A percentile compares a stretch with the other conserved stretches of the same genome.
Evolutionary conservation across 306 rosid genomes (phyloP).

Genomic region (Echinosophora koreensis): DNA sequence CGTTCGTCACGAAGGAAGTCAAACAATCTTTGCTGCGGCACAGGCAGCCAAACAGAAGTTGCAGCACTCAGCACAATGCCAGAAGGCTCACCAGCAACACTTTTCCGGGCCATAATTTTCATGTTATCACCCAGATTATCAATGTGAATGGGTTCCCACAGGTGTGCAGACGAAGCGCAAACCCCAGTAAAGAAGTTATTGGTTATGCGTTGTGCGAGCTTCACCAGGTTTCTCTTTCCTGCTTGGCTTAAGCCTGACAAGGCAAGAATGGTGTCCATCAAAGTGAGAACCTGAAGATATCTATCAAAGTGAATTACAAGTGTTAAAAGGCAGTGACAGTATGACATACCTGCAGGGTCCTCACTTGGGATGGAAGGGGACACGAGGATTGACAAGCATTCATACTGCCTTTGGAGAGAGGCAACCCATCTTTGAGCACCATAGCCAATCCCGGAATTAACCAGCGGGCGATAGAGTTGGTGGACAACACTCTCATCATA

Average conservation of each 20-base stretch:
- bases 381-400: constrained; percentile 62
- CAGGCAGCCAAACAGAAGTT: constrained; percentile 81
- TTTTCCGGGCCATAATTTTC: constrained; percentile 67
- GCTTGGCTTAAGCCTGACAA: constrained; percentile 55
- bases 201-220: constrained; percentile 80
- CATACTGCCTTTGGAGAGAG: constrained; percentile 82
- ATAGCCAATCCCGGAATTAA: constrained; percentile 73
- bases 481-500: constrained; percentile 76
- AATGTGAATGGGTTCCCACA: constrained; percentile 67
- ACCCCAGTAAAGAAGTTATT: constrained; percentile 77
- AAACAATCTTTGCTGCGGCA: constrained; percentile 65
- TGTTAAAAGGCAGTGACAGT: neutral
- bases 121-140: constrained; percentile 61
- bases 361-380: constrained; percentile 56
- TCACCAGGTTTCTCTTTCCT: constrained; percentile 66
- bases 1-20: constrained; percentile 65
- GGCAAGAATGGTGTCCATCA: constrained; percentile 21
- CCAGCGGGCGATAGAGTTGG: constrained; percentile 62
- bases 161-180: constrained; percentile 59
- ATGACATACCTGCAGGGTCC: constrained; percentile 60
- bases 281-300: constrained; percentile 23
- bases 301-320: constrained; percentile 1
- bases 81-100: constrained; percentile 63
- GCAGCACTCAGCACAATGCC: constrained; percentile 81
- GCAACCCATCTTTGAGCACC: constrained; percentile 93